A percentile compares a stretch with the other conserved stretches of the same genome.
phyloP scores from a whole-genome alignment of 176 grass and related monocot genomes.

The Stipa capillata region DNA sequence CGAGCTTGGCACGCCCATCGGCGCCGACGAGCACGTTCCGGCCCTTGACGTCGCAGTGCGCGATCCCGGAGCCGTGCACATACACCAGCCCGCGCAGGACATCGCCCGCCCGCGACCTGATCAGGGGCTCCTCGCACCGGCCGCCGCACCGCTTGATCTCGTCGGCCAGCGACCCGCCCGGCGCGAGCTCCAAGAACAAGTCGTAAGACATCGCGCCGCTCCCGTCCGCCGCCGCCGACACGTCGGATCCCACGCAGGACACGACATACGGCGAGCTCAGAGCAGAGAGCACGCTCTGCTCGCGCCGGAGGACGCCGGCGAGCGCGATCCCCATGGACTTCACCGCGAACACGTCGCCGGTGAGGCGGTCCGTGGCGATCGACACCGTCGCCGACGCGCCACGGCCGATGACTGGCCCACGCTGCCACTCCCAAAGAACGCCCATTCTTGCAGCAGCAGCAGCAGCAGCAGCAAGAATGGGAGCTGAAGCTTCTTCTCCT shows the following conservation, averaged over 20 bases:
- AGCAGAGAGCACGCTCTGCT: slow-evolving; percentile 28
- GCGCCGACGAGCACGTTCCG: slow-evolving; percentile 46
- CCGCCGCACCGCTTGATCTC: too few species aligned
- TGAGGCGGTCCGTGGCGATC: not conserved
- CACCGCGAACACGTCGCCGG: slow-evolving; percentile 36
- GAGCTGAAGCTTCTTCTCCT: not conserved
- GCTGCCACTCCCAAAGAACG: slow-evolving; percentile 6
- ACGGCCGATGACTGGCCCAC: slow-evolving; percentile 27
- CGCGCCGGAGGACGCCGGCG: slow-evolving; percentile 7
- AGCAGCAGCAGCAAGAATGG: slow-evolving; percentile 14
- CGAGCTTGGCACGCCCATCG: slow-evolving; percentile 43
- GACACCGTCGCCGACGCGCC: slow-evolving; percentile 42
- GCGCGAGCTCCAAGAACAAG: slow-evolving; percentile 40
- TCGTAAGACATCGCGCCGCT: not conserved
- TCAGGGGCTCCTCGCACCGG: slow-evolving; percentile 15
- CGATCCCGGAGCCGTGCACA: slow-evolving; percentile 15
- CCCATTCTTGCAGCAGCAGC: not conserved
- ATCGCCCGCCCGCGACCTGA: slow-evolving; percentile 15
- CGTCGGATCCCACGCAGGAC: slow-evolving; percentile 18
- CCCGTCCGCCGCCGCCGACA: not conserved
- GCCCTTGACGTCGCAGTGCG: slow-evolving; percentile 45
- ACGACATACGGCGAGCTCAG: slow-evolving; percentile 22
- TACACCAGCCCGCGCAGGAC: slow-evolving; percentile 31
- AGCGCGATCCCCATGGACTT: slow-evolving; percentile 22
- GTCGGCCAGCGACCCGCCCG: slow-evolving; percentile 37